A percentile compares a stretch with the other conserved stretches of the same genome.
phyloP scores from a whole-genome alignment of 1,139 yeast species.

The Meyerozyma carpophila region DNA sequence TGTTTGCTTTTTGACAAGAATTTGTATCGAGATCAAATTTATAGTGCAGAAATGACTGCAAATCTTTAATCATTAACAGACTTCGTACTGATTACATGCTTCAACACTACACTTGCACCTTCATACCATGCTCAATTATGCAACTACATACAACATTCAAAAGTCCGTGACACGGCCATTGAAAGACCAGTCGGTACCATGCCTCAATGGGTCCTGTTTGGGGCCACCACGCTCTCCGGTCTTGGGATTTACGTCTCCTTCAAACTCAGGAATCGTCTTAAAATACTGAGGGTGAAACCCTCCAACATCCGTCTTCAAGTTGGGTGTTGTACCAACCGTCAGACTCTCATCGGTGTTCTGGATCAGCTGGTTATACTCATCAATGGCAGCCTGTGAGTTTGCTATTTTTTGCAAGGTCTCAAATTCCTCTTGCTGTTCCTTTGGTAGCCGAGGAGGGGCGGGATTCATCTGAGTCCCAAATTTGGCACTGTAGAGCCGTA shows the following conservation, averaged over 20 bases:
- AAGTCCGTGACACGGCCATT: conserved; percentile 97
- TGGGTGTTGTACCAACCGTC: conserved; percentile 24
- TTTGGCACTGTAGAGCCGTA: conserved; percentile 14
- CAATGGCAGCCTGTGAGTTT: conserved; percentile 72
- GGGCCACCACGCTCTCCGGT: conserved; percentile 98
- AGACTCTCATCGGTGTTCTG: conserved; percentile 6
- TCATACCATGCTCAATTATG: background rate
- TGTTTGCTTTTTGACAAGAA: too few species aligned
- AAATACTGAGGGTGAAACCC: conserved; percentile 64
- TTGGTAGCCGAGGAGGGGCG: conserved; percentile 79
- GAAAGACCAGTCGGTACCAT: conserved; percentile 84
- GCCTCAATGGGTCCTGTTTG: conserved; percentile 93
- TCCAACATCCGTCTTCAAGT: conserved; percentile 54
- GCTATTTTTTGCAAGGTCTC: conserved; percentile 81
- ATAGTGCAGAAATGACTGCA: background rate
- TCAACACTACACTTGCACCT: too few species aligned
- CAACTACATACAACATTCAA: conserved; percentile 21
- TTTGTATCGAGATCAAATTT: background rate
- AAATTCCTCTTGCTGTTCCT: conserved; percentile 89
- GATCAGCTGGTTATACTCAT: conserved; percentile 58
- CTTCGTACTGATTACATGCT: too few species aligned
- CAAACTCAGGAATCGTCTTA: conserved; percentile 88
- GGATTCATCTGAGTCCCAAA: conserved; percentile 40
- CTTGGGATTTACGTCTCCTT: conserved; percentile 87
- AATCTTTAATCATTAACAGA: background rate